Conservation (phyloP, 345 rosid genomes). For the Eucalyptus curtisii region DNA sequence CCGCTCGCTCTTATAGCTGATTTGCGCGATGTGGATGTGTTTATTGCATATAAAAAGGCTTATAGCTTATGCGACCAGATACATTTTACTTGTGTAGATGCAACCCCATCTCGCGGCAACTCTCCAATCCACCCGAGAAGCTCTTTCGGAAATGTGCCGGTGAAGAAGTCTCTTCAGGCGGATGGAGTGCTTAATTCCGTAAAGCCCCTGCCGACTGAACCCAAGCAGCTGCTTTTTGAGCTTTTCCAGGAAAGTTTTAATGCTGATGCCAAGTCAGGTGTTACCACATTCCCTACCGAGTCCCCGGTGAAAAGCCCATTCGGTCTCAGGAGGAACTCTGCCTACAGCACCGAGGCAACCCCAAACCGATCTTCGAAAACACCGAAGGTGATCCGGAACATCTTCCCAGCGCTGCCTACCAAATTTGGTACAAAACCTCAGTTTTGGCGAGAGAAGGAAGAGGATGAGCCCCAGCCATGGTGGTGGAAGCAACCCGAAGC, state of each 20-base stretch:
- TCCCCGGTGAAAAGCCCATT: constrained; percentile 1
- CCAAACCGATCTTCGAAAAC: neutral
- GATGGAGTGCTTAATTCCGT: neutral
- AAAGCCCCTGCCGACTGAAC: constrained; percentile 9
- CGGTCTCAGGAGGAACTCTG: neutral
- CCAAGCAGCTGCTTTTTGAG: constrained; percentile 36
- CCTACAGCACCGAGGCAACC: neutral
- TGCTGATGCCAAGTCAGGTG: neutral
- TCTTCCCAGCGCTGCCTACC: constrained; percentile 27
- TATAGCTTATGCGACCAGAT: neutral
- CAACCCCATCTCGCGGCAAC: constrained; percentile 14
- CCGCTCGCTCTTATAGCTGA: neutral
- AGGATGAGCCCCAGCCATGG: constrained; percentile 3
- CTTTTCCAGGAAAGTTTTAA: constrained; percentile 33
- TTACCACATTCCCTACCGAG: neutral
- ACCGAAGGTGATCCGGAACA: constrained; percentile 5
- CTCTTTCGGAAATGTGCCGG: neutral
- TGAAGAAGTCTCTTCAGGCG: neutral
- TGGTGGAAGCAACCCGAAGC: neutral
- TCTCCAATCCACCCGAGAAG: constrained; percentile 25
- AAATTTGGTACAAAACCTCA: constrained; percentile 28
- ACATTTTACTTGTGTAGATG: neutral
- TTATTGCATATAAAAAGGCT: neutral
- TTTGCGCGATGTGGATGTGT: fast-evolving
- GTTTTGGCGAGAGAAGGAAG: constrained; percentile 31